phyloP scores from a whole-genome alignment of 768 basidiomycete genomes.

The Lactifluus hygrophoroides region DNA sequence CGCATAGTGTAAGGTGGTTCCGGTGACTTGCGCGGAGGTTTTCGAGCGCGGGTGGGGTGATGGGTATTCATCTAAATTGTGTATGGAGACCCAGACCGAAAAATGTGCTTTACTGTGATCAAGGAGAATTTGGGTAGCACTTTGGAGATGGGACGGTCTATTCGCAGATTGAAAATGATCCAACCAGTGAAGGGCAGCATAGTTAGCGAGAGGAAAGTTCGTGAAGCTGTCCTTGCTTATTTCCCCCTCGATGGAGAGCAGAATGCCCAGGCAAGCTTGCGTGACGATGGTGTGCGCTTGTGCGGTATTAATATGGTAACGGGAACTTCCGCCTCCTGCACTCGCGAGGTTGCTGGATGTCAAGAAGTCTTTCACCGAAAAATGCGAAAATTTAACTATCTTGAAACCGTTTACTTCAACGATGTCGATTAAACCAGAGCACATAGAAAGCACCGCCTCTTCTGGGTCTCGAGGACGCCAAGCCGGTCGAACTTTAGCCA shows the following conservation, averaged over 20 bases:
- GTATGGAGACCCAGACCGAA: background rate
- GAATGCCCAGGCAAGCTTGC: background rate
- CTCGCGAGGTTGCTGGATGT: background rate
- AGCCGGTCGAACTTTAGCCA: too few relatives aligned
- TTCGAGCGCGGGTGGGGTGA: background rate
- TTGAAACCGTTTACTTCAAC: background rate
- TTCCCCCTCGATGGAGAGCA: background rate
- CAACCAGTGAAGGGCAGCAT: background rate
- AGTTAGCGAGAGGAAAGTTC: background rate
- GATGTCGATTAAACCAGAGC: background rate
- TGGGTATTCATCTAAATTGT: background rate
- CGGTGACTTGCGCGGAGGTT: background rate
- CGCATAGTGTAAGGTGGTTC: background rate
- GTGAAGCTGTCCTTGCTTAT: background rate
- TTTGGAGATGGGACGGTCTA: too few relatives aligned
- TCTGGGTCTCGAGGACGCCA: background rate
- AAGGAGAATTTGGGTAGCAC: background rate
- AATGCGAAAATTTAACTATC: background rate
- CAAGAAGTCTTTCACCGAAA: background rate
- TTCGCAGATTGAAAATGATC: background rate
- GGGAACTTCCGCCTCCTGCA: background rate
- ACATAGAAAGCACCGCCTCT: background rate
- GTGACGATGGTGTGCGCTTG: background rate
- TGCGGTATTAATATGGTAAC: background rate
- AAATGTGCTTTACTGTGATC: background rate